Percentiles rank a stretch among this genome's conserved stretches.
Conservation (phyloP, 139 green algal species). For the Chlorella sp. region DNA sequence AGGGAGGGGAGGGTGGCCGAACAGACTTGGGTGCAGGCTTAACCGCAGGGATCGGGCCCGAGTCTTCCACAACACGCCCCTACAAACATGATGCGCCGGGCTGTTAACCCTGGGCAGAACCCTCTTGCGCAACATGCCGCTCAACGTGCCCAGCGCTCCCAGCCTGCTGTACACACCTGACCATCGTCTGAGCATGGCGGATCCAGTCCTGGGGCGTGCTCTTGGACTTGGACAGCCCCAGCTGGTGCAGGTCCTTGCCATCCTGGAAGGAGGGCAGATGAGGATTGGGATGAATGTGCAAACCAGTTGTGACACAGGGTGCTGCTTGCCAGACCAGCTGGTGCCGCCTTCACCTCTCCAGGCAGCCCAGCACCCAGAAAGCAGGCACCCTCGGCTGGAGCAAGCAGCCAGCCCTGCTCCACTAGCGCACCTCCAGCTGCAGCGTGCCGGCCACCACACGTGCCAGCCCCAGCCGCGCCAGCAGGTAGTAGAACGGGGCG, state of each 20-base stretch:
- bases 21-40: no score
- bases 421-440: neutral
- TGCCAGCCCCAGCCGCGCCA: slow-evolving; percentile 46
- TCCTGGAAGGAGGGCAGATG: no score
- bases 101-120: no score
- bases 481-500: slow-evolving; percentile 55
- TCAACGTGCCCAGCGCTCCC: neutral
- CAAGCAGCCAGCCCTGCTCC: no score
- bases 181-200: slow-evolving; percentile 13
- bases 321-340: no score
- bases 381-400: neutral
- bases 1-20: neutral
- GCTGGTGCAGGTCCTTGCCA: slow-evolving; percentile 41
- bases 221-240: slow-evolving; percentile 41
- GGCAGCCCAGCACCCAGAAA: neutral
- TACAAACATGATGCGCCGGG: no score
- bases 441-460: slow-evolving; percentile 25
- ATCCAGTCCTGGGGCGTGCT: slow-evolving; percentile 49
- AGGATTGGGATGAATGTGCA: no score
- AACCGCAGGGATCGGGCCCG: no score
- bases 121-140: no score
- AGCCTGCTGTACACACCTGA: neutral
- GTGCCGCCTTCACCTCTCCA: no score
- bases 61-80: no score
- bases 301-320: no score